A percentile compares a stretch with the other conserved stretches of the same genome.
Conservation (phyloP, 1,284 basidiomycete species). For the Rhodotorula sp. region DNA sequence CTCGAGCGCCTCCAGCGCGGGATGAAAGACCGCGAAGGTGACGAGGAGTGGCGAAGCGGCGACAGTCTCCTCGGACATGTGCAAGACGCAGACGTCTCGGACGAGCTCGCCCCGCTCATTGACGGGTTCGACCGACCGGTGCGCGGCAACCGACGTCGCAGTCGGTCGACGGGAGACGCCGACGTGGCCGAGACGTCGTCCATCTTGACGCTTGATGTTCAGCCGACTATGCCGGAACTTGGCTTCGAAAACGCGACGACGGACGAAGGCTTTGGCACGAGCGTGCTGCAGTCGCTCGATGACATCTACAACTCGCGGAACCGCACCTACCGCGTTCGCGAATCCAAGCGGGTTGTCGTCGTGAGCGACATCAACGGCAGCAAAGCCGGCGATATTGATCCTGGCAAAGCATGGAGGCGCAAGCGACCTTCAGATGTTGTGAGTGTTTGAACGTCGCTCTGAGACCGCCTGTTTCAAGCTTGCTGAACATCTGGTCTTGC, state of each 20-base stretch:
- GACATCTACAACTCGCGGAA: conserved; percentile 40
- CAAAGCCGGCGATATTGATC: conserved; percentile 71
- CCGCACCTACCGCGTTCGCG: conserved; percentile 37
- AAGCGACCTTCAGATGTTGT: conserved; percentile 91
- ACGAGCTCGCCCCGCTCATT: neutral
- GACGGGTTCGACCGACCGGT: neutral
- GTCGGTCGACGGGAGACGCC: conserved; percentile 30
- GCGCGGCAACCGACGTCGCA: conserved; percentile 6
- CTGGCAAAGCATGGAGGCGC: conserved; percentile 80
- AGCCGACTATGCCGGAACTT: conserved; percentile 32
- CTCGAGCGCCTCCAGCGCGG: conserved; percentile 31
- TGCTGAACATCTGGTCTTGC: neutral
- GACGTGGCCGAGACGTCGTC: conserved; percentile 23
- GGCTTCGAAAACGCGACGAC: conserved; percentile 24
- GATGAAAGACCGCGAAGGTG: conserved; percentile 10
- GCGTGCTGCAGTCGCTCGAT: conserved; percentile 32
- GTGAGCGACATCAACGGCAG: conserved; percentile 26
- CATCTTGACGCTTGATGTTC: conserved; percentile 1
- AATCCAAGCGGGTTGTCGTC: conserved; percentile 31
- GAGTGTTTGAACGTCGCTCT: neutral
- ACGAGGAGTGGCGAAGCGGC: conserved; percentile 17
- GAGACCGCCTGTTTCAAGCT: too few species aligned
- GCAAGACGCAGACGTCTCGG: conserved; percentile 5
- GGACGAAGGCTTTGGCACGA: conserved; percentile 14
- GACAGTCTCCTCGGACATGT: conserved; percentile 27